Evolutionary conservation across 2,329 filamentous ascomycete genomes (phyloP).

Genomic region (Stagonosporopsis chrysanthemi): DNA sequence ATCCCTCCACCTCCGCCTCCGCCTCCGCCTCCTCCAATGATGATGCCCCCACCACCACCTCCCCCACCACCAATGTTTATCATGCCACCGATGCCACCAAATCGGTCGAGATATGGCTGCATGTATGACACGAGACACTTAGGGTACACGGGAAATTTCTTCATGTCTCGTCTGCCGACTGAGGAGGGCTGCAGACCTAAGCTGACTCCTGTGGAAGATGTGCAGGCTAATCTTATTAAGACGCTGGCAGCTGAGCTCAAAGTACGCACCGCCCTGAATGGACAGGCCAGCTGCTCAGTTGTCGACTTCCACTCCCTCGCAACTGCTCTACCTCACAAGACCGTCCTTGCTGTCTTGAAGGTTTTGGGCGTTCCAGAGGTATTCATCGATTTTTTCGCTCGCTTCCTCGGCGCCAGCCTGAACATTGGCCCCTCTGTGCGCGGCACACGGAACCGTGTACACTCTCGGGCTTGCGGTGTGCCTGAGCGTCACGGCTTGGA

Average conservation of each 20-base stretch:
- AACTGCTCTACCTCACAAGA: constrained; percentile 65
- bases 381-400: constrained; percentile 67
- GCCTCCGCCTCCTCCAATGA: background rate
- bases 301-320: constrained; percentile 59
- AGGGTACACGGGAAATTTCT: constrained; percentile 32
- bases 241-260: constrained; percentile 34
- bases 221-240: constrained; percentile 36
- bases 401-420: constrained; percentile 51
- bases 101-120: background rate
- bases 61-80: background rate
- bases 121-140: constrained; percentile 26
- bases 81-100: background rate
- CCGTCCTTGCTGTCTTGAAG: constrained; percentile 63
- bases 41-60: background rate
- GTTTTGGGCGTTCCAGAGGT: constrained; percentile 65
- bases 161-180: constrained; percentile 36
- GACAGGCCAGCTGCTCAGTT: constrained; percentile 15
- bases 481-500: constrained; percentile 33
- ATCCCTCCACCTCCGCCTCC: background rate
- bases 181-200: constrained; percentile 19
- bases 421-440: constrained; percentile 34
- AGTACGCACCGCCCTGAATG: constrained; percentile 31
- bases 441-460: constrained; percentile 28
- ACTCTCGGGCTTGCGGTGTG: constrained; percentile 30
- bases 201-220: constrained; percentile 12